A percentile compares a stretch with the other conserved stretches of the same genome.
Conservation (phyloP, 106 monocot genomes). For the Hemerocallis citrina region DNA sequence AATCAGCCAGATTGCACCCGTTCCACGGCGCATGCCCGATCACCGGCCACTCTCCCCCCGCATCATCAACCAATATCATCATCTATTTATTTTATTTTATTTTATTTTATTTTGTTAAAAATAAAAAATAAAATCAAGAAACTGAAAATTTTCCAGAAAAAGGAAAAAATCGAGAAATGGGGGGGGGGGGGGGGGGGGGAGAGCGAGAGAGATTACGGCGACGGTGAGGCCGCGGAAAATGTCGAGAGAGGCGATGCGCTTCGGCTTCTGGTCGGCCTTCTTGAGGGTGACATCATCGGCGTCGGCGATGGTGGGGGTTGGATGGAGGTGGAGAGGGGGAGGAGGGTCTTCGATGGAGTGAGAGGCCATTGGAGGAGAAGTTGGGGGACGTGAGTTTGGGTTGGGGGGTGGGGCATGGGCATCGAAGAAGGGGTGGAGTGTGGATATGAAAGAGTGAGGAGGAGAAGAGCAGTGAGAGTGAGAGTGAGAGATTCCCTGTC, state of each 20-base stretch:
- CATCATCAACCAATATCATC: slow-evolving; percentile 87
- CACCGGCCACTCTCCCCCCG: slow-evolving; percentile 84
- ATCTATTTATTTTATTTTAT: slow-evolving; percentile 19
- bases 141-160: neutral
- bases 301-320: neutral
- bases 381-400: neutral
- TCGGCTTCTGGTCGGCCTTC: slow-evolving; percentile 9
- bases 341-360: slow-evolving; percentile 8
- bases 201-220: slow-evolving; percentile 41
- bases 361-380: neutral
- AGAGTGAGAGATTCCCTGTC: too few species aligned
- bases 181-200: neutral
- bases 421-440: neutral
- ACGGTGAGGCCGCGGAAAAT: slow-evolving; percentile 89
- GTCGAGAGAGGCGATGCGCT: slow-evolving; percentile 78
- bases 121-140: neutral
- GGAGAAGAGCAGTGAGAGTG: neutral
- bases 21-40: slow-evolving; percentile 89
- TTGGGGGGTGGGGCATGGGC: neutral
- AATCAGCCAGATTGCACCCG: slow-evolving; percentile 86
- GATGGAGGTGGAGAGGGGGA: neutral
- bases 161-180: neutral
- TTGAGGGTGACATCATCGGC: too few species aligned
- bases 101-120: neutral
- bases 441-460: neutral